A percentile compares a stretch with the other conserved stretches of the same genome.
phyloP scores from a whole-genome alignment of 495 filamentous ascomycete genomes.

The Cercophora newfieldiana region DNA sequence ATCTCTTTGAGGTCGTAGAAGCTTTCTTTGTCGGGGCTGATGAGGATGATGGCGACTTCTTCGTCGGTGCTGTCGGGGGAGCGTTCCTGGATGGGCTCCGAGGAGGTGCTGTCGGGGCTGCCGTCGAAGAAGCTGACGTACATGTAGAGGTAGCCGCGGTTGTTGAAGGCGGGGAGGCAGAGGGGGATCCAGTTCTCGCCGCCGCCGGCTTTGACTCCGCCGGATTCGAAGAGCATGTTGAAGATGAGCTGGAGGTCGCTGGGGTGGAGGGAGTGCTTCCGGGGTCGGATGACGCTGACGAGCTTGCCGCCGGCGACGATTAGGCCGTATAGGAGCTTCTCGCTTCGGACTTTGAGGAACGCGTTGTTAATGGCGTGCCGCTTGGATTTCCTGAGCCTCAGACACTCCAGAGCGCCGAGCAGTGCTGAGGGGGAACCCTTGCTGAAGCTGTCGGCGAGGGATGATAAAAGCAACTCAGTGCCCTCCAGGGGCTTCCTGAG shows the following conservation, averaged over 20 bases:
- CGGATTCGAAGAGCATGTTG: slow-evolving; percentile 98
- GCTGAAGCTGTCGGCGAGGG: slow-evolving; percentile 91
- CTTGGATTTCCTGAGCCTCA: slow-evolving; percentile 83
- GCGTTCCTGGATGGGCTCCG: slow-evolving; percentile 20
- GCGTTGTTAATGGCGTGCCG: slow-evolving; percentile 83
- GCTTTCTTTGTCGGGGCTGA: slow-evolving; percentile 86
- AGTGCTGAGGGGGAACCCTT: slow-evolving; percentile 86
- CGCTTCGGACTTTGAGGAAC: slow-evolving; percentile 72
- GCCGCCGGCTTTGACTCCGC: slow-evolving; percentile 78
- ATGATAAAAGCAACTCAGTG: slow-evolving; percentile 87
- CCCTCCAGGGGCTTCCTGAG: slow-evolving; percentile 90
- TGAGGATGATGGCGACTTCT: slow-evolving; percentile 86
- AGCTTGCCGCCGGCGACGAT: slow-evolving; percentile 92
- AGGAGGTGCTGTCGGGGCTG: slow-evolving; percentile 37
- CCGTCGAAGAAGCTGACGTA: slow-evolving; percentile 87
- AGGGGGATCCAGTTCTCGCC: slow-evolving; percentile 98
- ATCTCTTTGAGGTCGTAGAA: slow-evolving; percentile 89
- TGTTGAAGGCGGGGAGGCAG: slow-evolving; percentile 96
- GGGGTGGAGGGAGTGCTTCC: slow-evolving; percentile 93
- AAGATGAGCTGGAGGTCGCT: slow-evolving; percentile 96
- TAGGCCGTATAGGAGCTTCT: slow-evolving; percentile 84
- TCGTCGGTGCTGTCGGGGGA: slow-evolving; percentile 48
- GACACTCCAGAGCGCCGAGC: slow-evolving; percentile 85
- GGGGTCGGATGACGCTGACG: slow-evolving; percentile 90
- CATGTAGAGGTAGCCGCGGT: slow-evolving; percentile 96